phyloP scores from a whole-genome alignment of 768 basidiomycete species.

The Phylloporus sp. region DNA sequence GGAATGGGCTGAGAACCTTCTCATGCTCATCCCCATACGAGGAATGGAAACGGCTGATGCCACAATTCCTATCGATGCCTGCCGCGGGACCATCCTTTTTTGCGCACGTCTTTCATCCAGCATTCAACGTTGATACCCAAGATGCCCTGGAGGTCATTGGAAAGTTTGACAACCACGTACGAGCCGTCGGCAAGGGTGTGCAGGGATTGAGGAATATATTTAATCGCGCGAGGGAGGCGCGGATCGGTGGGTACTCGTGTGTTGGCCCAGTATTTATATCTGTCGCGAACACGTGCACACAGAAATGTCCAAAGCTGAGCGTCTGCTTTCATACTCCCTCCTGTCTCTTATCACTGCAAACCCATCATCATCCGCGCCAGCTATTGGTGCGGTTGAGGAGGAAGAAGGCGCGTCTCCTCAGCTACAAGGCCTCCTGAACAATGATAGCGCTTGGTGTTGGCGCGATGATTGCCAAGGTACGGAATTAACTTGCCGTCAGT shows the following conservation, averaged over 20 bases:
- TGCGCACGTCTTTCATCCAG: constrained; percentile 77
- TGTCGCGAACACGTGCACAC: not conserved
- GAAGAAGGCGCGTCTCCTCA: constrained; percentile 39
- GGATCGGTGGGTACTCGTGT: constrained; percentile 49
- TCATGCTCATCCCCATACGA: constrained; percentile 23
- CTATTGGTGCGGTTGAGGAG: constrained; percentile 46
- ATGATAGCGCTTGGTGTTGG: constrained; percentile 86
- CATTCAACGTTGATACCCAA: constrained; percentile 74
- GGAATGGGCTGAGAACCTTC: not conserved
- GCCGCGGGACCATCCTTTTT: constrained; percentile 76
- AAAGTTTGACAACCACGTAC: constrained; percentile 62
- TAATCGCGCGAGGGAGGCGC: constrained; percentile 56
- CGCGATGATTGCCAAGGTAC: constrained; percentile 68
- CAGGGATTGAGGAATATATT: constrained; percentile 64
- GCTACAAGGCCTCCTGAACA: constrained; percentile 59
- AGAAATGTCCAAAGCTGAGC: constrained; percentile 81
- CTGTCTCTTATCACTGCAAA: constrained; percentile 73
- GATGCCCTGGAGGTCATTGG: constrained; percentile 60
- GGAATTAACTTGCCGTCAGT: not conserved
- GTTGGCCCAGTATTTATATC: not conserved
- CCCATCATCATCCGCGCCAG: constrained; percentile 47
- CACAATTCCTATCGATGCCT: constrained; percentile 55
- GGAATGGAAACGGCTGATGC: constrained; percentile 71
- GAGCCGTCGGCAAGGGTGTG: constrained; percentile 64
- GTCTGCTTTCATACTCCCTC: constrained; percentile 68